Evolutionary conservation across 768 basidiomycete species (phyloP).

Genomic region (Naematelia aurantialba): DNA sequence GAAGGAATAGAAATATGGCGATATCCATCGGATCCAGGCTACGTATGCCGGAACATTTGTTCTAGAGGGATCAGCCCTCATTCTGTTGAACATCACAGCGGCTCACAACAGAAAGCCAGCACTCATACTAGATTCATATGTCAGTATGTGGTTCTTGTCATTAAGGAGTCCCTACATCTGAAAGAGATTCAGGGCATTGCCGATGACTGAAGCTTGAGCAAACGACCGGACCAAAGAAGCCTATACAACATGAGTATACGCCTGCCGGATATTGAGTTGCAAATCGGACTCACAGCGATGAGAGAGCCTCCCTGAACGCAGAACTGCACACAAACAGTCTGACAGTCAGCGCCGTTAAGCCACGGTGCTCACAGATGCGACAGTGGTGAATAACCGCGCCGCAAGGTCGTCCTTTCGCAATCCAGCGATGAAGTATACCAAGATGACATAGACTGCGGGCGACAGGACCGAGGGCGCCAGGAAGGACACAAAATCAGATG

Average conservation of each 20-base stretch:
- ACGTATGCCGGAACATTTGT: constrained; percentile 48
- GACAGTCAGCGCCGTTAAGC: not conserved
- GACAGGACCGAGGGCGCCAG: constrained; percentile 52
- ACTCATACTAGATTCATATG: constrained; percentile 24
- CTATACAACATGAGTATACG: constrained; percentile 6
- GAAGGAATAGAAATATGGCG: constrained; percentile 53
- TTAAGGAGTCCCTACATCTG: constrained; percentile 23
- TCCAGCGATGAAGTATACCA: constrained; percentile 49
- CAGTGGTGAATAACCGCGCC: constrained; percentile 48
- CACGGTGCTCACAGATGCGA: constrained; percentile 41
- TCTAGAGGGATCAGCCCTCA: no score
- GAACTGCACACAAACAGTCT: constrained; percentile 38
- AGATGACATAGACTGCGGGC: constrained; percentile 42
- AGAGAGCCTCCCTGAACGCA: constrained; percentile 29
- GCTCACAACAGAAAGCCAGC: constrained; percentile 38
- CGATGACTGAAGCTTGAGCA: constrained; percentile 29
- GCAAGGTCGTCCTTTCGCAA: constrained; percentile 52
- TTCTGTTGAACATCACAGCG: no score
- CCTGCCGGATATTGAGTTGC: not conserved
- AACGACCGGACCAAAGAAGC: constrained; percentile 32
- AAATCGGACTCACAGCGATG: constrained; percentile 16
- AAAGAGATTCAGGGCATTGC: constrained; percentile 36
- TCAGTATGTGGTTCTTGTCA: not conserved
- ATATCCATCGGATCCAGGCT: constrained; percentile 53
- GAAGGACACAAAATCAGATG: constrained; percentile 52